Evolutionary conservation across 2,329 filamentous ascomycete genomes (phyloP), one percentile per base, ranked within the genome.

Genomic region (Orbilia brochopaga): DNA sequence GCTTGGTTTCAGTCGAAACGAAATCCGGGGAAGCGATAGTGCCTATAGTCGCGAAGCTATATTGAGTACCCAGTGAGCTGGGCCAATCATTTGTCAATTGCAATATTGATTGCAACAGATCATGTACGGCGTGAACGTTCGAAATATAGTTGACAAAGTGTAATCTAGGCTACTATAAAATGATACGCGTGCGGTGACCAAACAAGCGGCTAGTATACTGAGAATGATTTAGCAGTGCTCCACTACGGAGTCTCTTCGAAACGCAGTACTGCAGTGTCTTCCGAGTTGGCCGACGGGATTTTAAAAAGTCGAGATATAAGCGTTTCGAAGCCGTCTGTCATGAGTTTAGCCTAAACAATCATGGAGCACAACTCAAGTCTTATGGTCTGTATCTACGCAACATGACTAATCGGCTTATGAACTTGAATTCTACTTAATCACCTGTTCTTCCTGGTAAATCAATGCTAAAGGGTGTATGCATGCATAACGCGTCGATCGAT

Each of bases 281-380:
- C 66, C 66, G 66, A 64, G 48, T 57, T 44, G 59, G 30, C 66
- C 66, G 66, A 55, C 66, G 66, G 66, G 54, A 64, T 50, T 70
- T 54, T 64, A 46, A 46, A 42, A 63, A 59, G 37, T 42, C 48
- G 51, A 64, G 51, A 64, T 64, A 30, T 60, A 55, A 64, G 51
- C 19, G 66, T 60, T 64, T 70, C 48, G 55, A 52, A 19, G 11
- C 30, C 21, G 46, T 23, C 44, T 61, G 7, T 55, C 8, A 1
- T 4, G 30, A 27, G 15, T 70, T 70, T 70, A 70, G 66, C 53
- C 66, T 70, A 64, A 70, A 70, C 37, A 8, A 11, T 21, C n/a
- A 21, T n/a, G 19, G 24, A 15, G 27, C 8, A 21, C 30, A 50
- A n/a, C n/a, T n/a, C n/a, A 40, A 62, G 23, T 40, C 44, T 24